phyloP scores from a whole-genome alignment of 352 stramenopile genomes.

The Phytophthora multivora region DNA sequence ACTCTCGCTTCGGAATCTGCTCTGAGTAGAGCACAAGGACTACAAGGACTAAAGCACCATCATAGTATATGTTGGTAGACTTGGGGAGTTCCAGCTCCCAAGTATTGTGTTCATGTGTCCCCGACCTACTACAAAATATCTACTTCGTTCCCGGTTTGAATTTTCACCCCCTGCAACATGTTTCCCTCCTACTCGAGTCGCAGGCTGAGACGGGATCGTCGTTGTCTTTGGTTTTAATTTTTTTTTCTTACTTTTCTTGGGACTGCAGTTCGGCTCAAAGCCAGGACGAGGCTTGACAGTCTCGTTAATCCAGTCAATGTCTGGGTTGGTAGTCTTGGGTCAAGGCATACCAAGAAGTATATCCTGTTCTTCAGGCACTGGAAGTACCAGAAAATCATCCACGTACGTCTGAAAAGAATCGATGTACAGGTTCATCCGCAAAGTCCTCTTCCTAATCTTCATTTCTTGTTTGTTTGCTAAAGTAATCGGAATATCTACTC shows the following conservation, averaged over 20 bases:
- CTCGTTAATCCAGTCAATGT: neutral
- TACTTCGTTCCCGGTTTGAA: too few relatives aligned
- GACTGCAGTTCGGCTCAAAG: neutral
- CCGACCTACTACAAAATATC: too few relatives aligned
- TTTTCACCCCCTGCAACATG: too few relatives aligned
- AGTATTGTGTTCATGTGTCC: too few relatives aligned
- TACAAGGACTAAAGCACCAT: too few relatives aligned
- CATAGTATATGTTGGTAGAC: too few relatives aligned
- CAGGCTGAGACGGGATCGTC: neutral
- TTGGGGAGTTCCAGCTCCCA: too few relatives aligned
- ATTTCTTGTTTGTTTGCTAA: neutral
- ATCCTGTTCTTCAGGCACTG: neutral
- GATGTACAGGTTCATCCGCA: neutral
- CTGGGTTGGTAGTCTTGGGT: neutral
- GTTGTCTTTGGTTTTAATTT: neutral
- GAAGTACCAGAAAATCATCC: neutral
- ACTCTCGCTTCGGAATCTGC: too few relatives aligned
- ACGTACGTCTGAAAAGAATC: neutral
- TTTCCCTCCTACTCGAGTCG: too few relatives aligned
- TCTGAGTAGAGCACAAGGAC: too few relatives aligned
- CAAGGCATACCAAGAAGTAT: neutral
- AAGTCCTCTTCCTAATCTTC: neutral
- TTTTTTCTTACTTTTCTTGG: neutral
- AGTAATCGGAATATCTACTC: neutral
- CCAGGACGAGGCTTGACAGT: neutral